Evolutionary conservation across 2,329 filamentous ascomycete species (phyloP).

Genomic region (Dryadomyces quercivorus): DNA sequence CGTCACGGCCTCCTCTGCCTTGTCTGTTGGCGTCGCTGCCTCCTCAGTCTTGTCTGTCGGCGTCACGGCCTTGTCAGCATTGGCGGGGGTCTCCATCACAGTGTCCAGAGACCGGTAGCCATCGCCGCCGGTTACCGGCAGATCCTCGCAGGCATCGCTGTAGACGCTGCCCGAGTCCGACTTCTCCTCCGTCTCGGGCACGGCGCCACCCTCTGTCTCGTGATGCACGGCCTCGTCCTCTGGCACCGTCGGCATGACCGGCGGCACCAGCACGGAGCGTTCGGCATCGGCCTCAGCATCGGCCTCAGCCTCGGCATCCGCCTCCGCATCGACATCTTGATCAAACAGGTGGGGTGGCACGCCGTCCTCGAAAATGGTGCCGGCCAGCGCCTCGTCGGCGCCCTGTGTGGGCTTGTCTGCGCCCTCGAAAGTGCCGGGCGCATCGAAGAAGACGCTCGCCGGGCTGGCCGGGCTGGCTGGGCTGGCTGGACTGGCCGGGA

Average conservation of each 20-base stretch:
- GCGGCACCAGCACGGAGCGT: no score
- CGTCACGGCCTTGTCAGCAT: not conserved
- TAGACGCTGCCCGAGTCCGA: constrained; percentile 44
- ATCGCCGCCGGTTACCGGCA: constrained; percentile 49
- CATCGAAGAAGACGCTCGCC: constrained; percentile 23
- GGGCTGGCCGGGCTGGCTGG: no score
- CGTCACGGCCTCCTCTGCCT: not conserved
- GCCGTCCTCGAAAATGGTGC: not conserved
- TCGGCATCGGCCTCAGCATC: not conserved
- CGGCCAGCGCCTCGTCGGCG: not conserved
- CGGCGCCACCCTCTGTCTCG: not conserved
- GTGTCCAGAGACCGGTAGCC: constrained; percentile 65
- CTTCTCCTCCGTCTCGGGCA: not conserved
- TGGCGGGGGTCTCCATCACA: constrained; percentile 48
- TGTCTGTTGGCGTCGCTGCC: no score
- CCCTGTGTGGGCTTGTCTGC: not conserved
- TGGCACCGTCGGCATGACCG: no score
- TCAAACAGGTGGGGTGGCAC: no score
- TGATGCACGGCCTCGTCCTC: no score
- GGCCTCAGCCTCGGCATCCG: not conserved
- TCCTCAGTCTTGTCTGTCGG: not conserved
- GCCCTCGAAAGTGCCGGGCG: no score
- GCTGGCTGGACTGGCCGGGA: no score
- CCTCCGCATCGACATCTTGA: not conserved
- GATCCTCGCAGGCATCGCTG: constrained; percentile 66